Base-by-base conservation (phyloP, 1,284 basidiomycete species). In the Wolfiporia cocos region DNA sequence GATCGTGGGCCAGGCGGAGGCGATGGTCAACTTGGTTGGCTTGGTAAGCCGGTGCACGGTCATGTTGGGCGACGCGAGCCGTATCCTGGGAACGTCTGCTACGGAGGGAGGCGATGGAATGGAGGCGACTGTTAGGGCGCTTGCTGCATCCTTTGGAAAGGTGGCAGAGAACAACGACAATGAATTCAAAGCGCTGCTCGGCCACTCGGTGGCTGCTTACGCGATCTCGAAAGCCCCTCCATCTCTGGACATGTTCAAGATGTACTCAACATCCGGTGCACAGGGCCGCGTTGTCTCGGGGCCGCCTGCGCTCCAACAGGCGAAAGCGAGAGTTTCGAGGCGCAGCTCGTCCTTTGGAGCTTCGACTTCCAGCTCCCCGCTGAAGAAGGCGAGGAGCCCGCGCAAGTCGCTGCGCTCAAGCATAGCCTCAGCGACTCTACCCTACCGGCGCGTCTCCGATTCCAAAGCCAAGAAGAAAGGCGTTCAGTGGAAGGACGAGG, bases 401-500 rank as follows among this genome's bases (percentile, higher is more conserved):
- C 71, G 84, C 44, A 85, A 81, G 59, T 88, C 82, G 2, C 53
- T 83, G 39, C 78, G 84, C 14, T 73, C 79, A 11, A 85, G 77
- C 48, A 52, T 83, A n/a, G 65, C 65, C 14, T 62, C 73, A 3
- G 37, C 48, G 7, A 47, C 51, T n/a, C 72, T 76, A 35, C 73
- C 81, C 1, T 81, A 81, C 53, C 70, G 78, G 36, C 70, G 76
- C 41, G 69, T 69, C 14, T 76, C 78, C 1, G 78, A 82, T 47
- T 73, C 75, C 48, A 74, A 72, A 43, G 63, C 63, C 34, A 68
- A 82, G 63, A 77, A 76, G 59, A 94, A 94, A 63, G 84, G 78
- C 41, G 87, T 95, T 14, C 83, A 92, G 54, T 95, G 92, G 92
- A 78, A 74, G 41, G 92, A 95, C 54, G 86, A 93, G 59, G 88